These are phyloP conservation scores for Teratosphaeria epicoccoides DNA, from an alignment of 2,329 filamentous ascomycete species.

Conservation along the genomic window DNA sequence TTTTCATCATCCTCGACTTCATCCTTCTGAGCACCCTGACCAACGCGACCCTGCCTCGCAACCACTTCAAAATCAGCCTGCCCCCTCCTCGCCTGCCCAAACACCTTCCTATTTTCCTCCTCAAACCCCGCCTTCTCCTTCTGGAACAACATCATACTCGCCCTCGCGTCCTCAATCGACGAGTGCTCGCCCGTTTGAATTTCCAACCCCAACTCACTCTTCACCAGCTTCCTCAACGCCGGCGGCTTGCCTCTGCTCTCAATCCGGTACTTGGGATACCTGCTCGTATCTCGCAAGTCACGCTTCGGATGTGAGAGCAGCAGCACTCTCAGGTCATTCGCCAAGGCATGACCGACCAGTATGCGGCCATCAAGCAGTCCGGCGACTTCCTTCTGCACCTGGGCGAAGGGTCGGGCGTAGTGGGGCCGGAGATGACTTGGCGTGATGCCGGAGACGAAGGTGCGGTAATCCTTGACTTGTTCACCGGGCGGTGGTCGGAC, in stretches of 20 bases:
- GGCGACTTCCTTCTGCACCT: conserved; percentile 64
- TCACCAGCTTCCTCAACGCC: conserved; percentile 50
- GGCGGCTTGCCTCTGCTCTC: conserved; percentile 59
- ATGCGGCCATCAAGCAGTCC: conserved; percentile 59
- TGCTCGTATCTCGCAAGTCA: conserved; percentile 76
- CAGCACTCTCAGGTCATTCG: conserved; percentile 65
- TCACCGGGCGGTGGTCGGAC: conserved; percentile 53
- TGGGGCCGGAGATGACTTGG: conserved; percentile 56
- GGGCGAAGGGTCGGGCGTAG: conserved; percentile 48
- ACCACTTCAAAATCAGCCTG: background rate
- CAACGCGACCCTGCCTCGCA: background rate
- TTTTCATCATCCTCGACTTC: too few species aligned
- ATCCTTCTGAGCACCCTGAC: background rate
- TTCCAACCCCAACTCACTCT: conserved; percentile 46
- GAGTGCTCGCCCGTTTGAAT: conserved; percentile 53
- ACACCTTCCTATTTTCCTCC: conserved; percentile 62
- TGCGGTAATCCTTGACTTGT: conserved; percentile 86
- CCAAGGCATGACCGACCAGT: conserved; percentile 73
- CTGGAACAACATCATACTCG: conserved; percentile 80
- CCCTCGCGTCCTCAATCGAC: conserved; percentile 67
- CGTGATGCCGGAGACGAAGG: conserved; percentile 70
- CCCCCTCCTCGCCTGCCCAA: conserved; percentile 26
- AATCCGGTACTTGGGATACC: conserved; percentile 62
- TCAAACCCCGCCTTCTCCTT: conserved; percentile 79
- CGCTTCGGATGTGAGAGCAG: conserved; percentile 66